Conservation (phyloP, 441 rosid genomes). For the Pelargonium cotyledonis region DNA sequence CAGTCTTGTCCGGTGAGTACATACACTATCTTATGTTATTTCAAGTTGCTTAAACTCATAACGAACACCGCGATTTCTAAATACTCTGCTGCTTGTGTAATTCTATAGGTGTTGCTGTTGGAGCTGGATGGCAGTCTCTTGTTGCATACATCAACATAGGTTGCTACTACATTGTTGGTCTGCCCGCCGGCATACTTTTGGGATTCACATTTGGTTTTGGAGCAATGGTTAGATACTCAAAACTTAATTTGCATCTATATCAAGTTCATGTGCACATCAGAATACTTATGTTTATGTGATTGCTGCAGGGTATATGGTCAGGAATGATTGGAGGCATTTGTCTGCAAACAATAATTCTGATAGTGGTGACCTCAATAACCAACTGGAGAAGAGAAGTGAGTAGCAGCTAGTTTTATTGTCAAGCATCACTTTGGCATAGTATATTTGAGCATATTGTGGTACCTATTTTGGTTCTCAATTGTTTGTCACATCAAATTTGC, state of each 20-base stretch:
- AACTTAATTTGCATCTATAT: background rate
- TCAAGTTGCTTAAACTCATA: background rate
- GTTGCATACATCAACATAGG: conserved; percentile 28
- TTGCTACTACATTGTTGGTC: conserved; percentile 25
- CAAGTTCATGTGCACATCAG: background rate
- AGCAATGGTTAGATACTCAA: conserved; percentile 15
- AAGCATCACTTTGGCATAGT: too few relatives aligned
- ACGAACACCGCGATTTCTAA: background rate
- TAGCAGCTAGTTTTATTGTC: background rate
- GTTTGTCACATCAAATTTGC: conserved; percentile 11
- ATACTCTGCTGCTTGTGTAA: background rate
- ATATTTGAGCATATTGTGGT: too few relatives aligned
- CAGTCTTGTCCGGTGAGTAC: conserved; percentile 66
- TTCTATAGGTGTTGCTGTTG: conserved; percentile 26
- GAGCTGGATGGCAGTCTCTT: conserved; percentile 27
- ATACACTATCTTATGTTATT: background rate
- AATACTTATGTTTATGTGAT: background rate
- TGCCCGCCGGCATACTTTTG: conserved; percentile 20
- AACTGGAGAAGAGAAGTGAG: conserved; percentile 26
- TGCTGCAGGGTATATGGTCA: conserved; percentile 25
- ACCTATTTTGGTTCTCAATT: background rate
- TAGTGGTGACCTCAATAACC: conserved; percentile 16
- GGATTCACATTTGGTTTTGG: conserved; percentile 22
- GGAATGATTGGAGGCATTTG: conserved; percentile 26
- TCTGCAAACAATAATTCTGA: conserved; percentile 20